Conservation (phyloP, 1,284 basidiomycete species). For the Peniophora sp. region DNA sequence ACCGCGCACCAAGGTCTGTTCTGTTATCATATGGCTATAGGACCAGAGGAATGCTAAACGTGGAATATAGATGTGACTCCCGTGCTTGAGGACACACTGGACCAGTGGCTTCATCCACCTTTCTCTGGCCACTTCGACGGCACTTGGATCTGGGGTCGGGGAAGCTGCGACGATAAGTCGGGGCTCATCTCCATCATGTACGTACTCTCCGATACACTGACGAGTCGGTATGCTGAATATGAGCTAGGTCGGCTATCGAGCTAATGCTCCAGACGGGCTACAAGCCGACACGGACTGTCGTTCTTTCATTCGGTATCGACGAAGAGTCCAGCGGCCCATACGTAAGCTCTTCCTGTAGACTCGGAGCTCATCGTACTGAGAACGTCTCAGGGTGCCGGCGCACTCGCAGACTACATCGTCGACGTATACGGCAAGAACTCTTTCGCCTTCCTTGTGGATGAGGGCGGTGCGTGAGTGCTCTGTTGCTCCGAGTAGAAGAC, state of each 20-base stretch:
- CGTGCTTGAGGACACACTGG: constrained; percentile 45
- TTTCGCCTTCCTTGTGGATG: constrained; percentile 56
- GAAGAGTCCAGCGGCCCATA: constrained; percentile 60
- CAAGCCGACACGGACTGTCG: constrained; percentile 47
- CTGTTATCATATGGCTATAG: neutral
- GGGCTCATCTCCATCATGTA: constrained; percentile 45
- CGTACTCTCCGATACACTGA: neutral
- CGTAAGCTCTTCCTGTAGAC: constrained; percentile 23
- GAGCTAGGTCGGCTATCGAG: constrained; percentile 36
- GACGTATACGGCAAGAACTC: constrained; percentile 49
- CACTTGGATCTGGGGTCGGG: constrained; percentile 50
- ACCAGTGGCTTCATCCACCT: constrained; percentile 54
- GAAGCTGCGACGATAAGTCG: constrained; percentile 51
- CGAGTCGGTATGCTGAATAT: neutral
- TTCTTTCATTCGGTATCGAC: constrained; percentile 69
- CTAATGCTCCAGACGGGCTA: constrained; percentile 45
- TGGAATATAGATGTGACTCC: constrained; percentile 55
- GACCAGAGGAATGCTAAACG: no score
- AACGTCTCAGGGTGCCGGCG: neutral
- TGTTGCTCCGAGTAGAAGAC: neutral
- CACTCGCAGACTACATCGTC: constrained; percentile 19
- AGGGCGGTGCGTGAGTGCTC: constrained; percentile 34
- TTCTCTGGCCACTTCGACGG: constrained; percentile 62
- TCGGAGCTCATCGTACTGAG: neutral
- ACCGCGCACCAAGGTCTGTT: constrained; percentile 36